Conservation (phyloP, 192 early-diverging fungal genomes). For the Gonapodya prolifera region DNA sequence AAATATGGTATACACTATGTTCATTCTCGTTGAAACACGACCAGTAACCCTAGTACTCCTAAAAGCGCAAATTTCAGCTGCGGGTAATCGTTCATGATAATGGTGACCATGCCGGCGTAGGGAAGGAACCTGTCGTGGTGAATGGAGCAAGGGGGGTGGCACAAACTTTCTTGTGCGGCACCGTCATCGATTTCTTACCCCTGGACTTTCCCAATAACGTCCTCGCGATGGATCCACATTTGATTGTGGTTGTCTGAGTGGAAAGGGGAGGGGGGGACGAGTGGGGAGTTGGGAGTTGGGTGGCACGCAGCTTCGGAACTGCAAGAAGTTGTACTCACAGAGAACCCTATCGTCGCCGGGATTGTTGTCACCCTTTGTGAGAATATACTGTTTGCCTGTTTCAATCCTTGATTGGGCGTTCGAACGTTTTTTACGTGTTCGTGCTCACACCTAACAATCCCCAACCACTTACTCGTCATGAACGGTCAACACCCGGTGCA, state of each 20-base stretch:
- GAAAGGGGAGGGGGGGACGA: not conserved
- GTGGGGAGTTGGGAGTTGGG: not conserved
- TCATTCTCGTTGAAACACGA: constrained; percentile 56
- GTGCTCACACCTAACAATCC: not conserved
- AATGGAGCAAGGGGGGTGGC: constrained; percentile 5
- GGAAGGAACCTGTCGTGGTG: constrained; percentile 55
- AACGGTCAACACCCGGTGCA: constrained; percentile 87
- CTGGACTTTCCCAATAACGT: constrained; percentile 81
- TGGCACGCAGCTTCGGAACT: not conserved
- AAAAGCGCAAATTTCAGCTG: constrained; percentile 76
- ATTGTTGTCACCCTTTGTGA: constrained; percentile 99
- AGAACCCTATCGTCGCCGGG: constrained; percentile 77
- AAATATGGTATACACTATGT: too few relatives aligned
- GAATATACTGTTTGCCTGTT: constrained; percentile 66
- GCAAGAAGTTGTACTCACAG: constrained; percentile 32
- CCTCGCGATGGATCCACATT: constrained; percentile 82
- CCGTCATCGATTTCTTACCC: constrained; percentile 24
- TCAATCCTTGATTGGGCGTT: constrained; percentile 10
- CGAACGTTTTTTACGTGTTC: not conserved
- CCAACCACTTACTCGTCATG: constrained; percentile 58
- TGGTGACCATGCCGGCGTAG: constrained; percentile 91
- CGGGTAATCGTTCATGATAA: constrained; percentile 92
- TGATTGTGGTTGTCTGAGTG: constrained; percentile 38
- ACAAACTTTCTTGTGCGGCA: not conserved
- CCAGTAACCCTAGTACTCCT: constrained; percentile 58